A percentile compares a stretch with the other conserved stretches of the same genome.
Evolutionary conservation across 2,329 filamentous ascomycete species (phyloP).

Genomic region (Xylariales sp.): DNA sequence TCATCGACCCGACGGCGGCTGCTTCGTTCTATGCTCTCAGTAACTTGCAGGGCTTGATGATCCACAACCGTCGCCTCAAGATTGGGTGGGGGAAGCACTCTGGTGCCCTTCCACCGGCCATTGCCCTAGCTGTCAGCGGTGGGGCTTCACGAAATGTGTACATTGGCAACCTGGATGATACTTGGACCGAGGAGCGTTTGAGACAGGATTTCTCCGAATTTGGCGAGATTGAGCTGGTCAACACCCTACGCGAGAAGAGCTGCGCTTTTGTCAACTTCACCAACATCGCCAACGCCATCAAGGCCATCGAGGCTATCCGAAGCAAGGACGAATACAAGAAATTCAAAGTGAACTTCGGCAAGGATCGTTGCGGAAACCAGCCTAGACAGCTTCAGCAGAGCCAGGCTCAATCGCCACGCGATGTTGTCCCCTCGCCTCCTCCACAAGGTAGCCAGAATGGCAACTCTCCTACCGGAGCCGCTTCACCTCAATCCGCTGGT

Average conservation of each 20-base stretch:
- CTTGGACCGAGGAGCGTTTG: conserved; percentile 93
- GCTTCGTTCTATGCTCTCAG: conserved; percentile 97
- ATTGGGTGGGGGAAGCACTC: conserved; percentile 99
- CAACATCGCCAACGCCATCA: conserved; percentile 99
- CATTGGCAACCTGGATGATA: conserved; percentile 94
- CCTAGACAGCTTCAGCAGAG: conserved; percentile 75
- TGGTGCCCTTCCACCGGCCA: conserved; percentile 89
- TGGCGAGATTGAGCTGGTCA: conserved; percentile 96
- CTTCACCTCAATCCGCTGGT: conserved; percentile 49
- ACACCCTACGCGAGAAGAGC: conserved; percentile 95
- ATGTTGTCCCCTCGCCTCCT: conserved; percentile 53
- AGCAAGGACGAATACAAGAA: conserved; percentile 94
- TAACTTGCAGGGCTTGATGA: conserved; percentile 97
- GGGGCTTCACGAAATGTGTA: conserved; percentile 98
- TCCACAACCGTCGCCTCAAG: conserved; percentile 95
- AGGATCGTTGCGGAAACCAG: conserved; percentile 95
- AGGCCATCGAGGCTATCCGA: conserved; percentile 93
- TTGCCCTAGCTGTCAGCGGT: conserved; percentile 91
- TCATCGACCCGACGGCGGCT: conserved; percentile 96
- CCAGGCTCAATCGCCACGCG: conserved; percentile 62
- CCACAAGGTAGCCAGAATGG: conserved; percentile 57
- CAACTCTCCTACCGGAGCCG: conserved; percentile 49
- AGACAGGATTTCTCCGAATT: conserved; percentile 96
- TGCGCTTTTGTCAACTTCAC: conserved; percentile 99
- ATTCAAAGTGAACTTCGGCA: conserved; percentile 99